Conservation (phyloP, 805 yeast species). For the Metschnikowia picachoensis region DNA sequence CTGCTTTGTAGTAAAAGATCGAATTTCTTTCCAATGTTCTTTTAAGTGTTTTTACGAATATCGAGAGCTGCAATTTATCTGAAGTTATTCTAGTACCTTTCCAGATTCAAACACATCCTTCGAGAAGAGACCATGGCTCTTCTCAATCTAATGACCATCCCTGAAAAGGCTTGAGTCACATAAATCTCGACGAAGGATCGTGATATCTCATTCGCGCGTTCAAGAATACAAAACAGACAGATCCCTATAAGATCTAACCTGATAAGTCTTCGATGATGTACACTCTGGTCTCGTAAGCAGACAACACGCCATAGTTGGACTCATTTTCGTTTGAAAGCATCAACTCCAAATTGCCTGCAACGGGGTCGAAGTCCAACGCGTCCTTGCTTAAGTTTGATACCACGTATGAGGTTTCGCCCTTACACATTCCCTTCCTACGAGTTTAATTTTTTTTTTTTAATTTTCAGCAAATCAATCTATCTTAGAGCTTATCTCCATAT, state of each 20-base stretch:
- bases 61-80: too few species aligned
- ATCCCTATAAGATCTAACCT: background rate
- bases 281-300: conserved; percentile 45
- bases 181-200: background rate
- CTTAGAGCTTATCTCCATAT: conserved; percentile 45
- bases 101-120: too few species aligned
- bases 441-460: conserved; percentile 43
- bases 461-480: conserved; percentile 43
- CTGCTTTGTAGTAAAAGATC: too few species aligned
- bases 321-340: conserved; percentile 30
- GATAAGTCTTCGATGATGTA: conserved; percentile 22
- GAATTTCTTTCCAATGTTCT: too few species aligned
- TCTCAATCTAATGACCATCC: too few species aligned
- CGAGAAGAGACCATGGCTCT: too few species aligned
- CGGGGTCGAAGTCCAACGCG: conserved; percentile 24
- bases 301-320: conserved; percentile 23
- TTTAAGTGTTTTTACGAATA: too few species aligned
- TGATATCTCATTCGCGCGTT: too few species aligned
- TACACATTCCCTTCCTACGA: conserved; percentile 31
- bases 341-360: conserved; percentile 27
- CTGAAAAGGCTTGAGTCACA: too few species aligned
- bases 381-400: conserved; percentile 24
- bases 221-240: background rate
- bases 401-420: conserved; percentile 22
- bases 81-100: too few species aligned